A percentile compares a stretch with the other conserved stretches of the same genome.
phyloP scores from a whole-genome alignment of 331 rosid species.

The Quercus phellos region DNA sequence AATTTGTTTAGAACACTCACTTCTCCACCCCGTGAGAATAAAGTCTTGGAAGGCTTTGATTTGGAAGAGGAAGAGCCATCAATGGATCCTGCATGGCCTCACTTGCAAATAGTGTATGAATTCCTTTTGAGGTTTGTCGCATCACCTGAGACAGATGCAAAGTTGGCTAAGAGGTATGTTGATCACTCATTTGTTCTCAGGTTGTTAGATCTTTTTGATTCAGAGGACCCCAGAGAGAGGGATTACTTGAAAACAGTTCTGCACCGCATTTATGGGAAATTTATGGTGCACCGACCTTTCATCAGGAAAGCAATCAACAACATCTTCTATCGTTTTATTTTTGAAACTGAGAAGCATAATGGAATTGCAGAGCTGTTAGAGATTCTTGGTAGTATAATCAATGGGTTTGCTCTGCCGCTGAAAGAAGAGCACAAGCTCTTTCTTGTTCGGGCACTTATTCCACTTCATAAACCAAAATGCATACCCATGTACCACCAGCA shows the following conservation, averaged over 20 bases:
- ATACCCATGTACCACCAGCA: conserved; percentile 92
- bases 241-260: conserved; percentile 92
- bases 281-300: conserved; percentile 96
- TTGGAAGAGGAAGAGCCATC: conserved; percentile 95
- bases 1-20: conserved; percentile 78
- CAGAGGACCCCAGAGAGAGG: conserved; percentile 96
- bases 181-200: conserved; percentile 90
- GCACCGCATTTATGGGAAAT: conserved; percentile 94
- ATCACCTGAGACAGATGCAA: conserved; percentile 93
- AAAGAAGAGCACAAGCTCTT: conserved; percentile 98
- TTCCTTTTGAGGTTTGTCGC: conserved; percentile 83
- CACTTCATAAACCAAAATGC: conserved; percentile 98
- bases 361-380: conserved; percentile 92
- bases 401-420: conserved; percentile 92
- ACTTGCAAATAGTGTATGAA: conserved; percentile 85
- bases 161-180: conserved; percentile 85
- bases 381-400: conserved; percentile 95
- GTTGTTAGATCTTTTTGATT: conserved; percentile 91
- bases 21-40: conserved; percentile 81
- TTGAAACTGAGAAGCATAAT: conserved; percentile 97
- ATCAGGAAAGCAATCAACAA: conserved; percentile 92
- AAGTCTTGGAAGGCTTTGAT: conserved; percentile 76
- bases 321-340: conserved; percentile 81
- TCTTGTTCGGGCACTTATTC: conserved; percentile 89
- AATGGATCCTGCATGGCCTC: conserved; percentile 97